Evolutionary conservation across 2,329 filamentous ascomycete genomes (phyloP), one percentile per base, ranked within the genome.

Genomic region (Ceratocystis harringtonii): DNA sequence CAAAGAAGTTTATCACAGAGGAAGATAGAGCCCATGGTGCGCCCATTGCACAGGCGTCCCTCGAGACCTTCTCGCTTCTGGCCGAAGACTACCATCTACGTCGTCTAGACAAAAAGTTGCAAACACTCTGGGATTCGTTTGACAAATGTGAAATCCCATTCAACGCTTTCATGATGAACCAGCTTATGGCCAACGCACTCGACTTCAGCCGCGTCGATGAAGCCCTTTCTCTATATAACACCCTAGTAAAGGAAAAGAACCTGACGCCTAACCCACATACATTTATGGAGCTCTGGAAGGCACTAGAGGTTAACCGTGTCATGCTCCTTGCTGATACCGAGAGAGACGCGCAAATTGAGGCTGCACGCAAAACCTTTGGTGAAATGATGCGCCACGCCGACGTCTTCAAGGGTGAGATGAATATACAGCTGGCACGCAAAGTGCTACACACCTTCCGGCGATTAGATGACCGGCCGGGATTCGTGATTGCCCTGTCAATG

Each of bases 161-260:
- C 1, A 86, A 89, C 71, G 83, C 84, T 7, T 88, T 86, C 73
- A 87, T 92, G 75, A 84, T 92, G 79, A 94, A 92, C 73, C 87
- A 91, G 71, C 76, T 92, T 25, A 81, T 94, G 30, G 83, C 84
- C 67, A 83, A 84, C 5, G 81, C 86, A 68, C 79, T 87, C 60
- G 81, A 84, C 68, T 80, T 81, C 66, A 81, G 82, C 62, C 77
- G 83, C 63, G 77, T 80, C 57, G 73, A 75, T 28, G 76, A 80
- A 62, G 82, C 87, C 0, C 78, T 81, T 70, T 71, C 75, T 2
- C 78, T 85, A 36, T 89, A 85, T 72, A 72, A 75, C 8, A 73
- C 75, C 19, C 79, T 89, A 71, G 79, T 81, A 36, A 69, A 73
- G 8, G 74, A 79, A 30, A 75, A 76, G 44, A 76, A 74, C 41